Conservation (phyloP, 2,329 filamentous ascomycete species). For the Aspergillus fumigatiaffinis region DNA sequence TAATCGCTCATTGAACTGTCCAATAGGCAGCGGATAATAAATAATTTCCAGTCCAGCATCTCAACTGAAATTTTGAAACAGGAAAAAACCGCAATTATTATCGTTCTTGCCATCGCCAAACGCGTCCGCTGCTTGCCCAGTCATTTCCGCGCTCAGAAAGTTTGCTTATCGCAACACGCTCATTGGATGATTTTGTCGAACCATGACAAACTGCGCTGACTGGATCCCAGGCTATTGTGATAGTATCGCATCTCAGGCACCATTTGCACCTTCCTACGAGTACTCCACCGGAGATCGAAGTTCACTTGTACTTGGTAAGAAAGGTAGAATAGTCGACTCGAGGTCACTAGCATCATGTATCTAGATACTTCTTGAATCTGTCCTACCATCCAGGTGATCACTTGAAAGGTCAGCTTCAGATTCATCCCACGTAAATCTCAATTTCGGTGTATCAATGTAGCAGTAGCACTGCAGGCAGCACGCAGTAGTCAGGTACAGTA, state of each 20-base stretch:
- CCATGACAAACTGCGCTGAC: constrained; percentile 34
- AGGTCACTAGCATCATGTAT: not conserved
- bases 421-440: not conserved
- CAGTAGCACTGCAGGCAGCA: not conserved
- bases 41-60: not conserved
- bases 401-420: not conserved
- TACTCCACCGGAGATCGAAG: not conserved
- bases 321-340: not conserved
- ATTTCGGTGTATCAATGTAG: not conserved
- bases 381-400: not conserved
- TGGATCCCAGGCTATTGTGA: constrained; percentile 5
- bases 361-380: not conserved
- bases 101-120: not conserved
- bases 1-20: not conserved
- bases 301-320: no score
- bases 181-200: constrained; percentile 19
- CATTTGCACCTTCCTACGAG: not conserved
- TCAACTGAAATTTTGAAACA: not conserved
- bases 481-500: constrained; percentile 13
- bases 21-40: not conserved
- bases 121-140: not conserved
- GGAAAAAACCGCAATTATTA: not conserved
- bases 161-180: constrained; percentile 24
- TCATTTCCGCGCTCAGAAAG: constrained; percentile 7
- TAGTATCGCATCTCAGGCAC: not conserved